phyloP scores from a whole-genome alignment of 2,329 filamentous ascomycete species.

The Acephala macrosclerotiorum region DNA sequence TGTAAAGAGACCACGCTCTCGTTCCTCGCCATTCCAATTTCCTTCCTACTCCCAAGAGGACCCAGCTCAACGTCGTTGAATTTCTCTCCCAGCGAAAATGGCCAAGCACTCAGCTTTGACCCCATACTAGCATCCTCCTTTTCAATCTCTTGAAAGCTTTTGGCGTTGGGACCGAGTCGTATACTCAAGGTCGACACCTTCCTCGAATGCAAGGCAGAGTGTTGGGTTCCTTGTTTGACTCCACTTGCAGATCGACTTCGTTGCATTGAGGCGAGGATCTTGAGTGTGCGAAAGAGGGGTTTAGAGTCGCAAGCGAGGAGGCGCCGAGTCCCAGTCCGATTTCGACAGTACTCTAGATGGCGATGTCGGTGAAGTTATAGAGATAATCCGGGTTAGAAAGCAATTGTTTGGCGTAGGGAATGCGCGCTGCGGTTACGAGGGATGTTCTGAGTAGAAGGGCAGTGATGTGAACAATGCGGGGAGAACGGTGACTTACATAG shows the following conservation, averaged over 20 bases:
- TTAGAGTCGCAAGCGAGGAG: constrained; percentile 47
- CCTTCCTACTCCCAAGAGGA: not conserved
- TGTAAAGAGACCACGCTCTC: too few relatives aligned
- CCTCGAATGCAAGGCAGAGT: not conserved
- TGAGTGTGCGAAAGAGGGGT: constrained; percentile 41
- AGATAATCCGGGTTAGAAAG: constrained; percentile 45
- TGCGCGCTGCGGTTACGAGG: constrained; percentile 47
- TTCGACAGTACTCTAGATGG: constrained; percentile 50
- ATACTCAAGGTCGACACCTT: not conserved
- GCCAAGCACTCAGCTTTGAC: not conserved
- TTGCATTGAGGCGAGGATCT: constrained; percentile 21
- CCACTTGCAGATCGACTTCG: not conserved
- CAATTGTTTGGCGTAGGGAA: constrained; percentile 48
- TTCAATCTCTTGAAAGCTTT: not conserved
- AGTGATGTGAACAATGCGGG: not conserved
- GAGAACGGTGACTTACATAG: constrained; percentile 41
- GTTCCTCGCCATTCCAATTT: not conserved
- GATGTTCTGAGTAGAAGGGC: constrained; percentile 43
- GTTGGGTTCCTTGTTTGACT: not conserved
- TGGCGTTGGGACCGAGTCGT: not conserved
- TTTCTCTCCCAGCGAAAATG: not conserved
- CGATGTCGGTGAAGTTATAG: constrained; percentile 48
- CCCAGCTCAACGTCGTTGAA: not conserved
- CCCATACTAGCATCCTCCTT: not conserved
- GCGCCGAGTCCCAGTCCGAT: constrained; percentile 47